Base-by-base conservation (phyloP, 163 green algal genomes). In the Smithsoniella earleae region DNA sequence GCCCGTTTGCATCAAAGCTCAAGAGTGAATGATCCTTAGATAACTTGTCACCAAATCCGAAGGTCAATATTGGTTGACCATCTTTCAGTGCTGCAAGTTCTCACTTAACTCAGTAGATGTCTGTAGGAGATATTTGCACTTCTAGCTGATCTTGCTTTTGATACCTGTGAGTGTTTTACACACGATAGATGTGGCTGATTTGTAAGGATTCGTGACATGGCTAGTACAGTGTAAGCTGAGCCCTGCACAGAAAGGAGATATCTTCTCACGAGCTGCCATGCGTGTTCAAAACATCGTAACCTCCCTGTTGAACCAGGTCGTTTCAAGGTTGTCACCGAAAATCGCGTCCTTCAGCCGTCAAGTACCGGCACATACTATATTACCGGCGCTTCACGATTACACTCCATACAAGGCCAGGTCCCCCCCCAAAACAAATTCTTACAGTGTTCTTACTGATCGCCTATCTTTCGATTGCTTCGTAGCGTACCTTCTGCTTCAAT, bases 21-120 rank as follows among this genome's bases (percentile, higher is more conserved):
- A 77, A 66, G 5, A 77, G 52, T 5, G 31, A 36, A 34, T 54
- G 52, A 66, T 77, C 73, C 27, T 58, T 62, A 13, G 73, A 73
- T 6, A 46, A 49, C 10, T 37, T 30, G 2, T 75, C 66, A 33
- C 66, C 66, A 34, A 69, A 69, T n/a, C 58, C 58, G 43, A 43
- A 69, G 31, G 58, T 69, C 13, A 33, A 33, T 22, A 69, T 38
- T 16, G 43, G 31, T 34, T 69, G 20, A 34, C 43, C 58, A 69
- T 69, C 58, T 20, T 69, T 31, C 22, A 69, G 43, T 69, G 58
- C 58, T 69, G 58, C 58, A 49, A 10, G 13, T 13, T 49, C n/a
- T n/a, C n/a, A n/a, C n/a, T n/a, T n/a, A n/a, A n/a, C n/a, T n/a
- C n/a, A 13, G 40, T 49, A 49, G 10, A 49, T 13, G 40, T 49